Conservation (phyloP, 306 rosid species). For the Delonix regia region DNA sequence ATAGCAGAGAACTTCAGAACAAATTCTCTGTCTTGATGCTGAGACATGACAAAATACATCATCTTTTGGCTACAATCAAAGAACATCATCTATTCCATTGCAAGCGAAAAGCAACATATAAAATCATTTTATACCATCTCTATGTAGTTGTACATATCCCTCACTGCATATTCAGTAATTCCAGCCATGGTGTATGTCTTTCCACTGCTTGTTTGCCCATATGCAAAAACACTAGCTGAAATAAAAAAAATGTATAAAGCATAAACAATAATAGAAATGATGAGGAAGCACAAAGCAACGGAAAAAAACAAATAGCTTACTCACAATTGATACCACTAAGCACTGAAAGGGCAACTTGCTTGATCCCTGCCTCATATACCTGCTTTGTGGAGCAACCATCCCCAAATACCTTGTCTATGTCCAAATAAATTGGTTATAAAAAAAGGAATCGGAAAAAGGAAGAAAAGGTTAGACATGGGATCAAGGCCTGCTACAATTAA, state of each 20-base stretch:
- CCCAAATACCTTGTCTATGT: slow-evolving; percentile 46
- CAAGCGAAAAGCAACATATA: neutral
- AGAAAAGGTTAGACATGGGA: neutral
- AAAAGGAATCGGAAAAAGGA: neutral
- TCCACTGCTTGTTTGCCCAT: slow-evolving; percentile 58
- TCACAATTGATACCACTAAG: slow-evolving; percentile 52
- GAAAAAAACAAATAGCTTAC: neutral
- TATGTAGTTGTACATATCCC: slow-evolving; percentile 48
- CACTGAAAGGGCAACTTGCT: slow-evolving; percentile 50
- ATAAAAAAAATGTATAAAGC: neutral
- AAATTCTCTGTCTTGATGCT: slow-evolving; percentile 42
- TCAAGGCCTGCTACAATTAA: neutral
- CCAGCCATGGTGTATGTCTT: slow-evolving; percentile 59
- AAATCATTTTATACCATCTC: slow-evolving; percentile 4
- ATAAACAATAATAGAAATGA: neutral
- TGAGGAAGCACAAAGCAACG: neutral
- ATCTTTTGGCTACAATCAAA: neutral
- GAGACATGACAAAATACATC: slow-evolving; percentile 6
- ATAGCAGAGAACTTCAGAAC: slow-evolving; percentile 47
- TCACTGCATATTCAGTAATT: slow-evolving; percentile 50
- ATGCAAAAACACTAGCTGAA: slow-evolving; percentile 55
- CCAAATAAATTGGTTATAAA: neutral
- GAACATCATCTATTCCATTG: neutral
- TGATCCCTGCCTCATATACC: slow-evolving; percentile 54
- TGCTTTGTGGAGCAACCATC: slow-evolving; percentile 42